Evolutionary conservation across 768 basidiomycete genomes (phyloP).

Genomic region (Boletus rubropictus): DNA sequence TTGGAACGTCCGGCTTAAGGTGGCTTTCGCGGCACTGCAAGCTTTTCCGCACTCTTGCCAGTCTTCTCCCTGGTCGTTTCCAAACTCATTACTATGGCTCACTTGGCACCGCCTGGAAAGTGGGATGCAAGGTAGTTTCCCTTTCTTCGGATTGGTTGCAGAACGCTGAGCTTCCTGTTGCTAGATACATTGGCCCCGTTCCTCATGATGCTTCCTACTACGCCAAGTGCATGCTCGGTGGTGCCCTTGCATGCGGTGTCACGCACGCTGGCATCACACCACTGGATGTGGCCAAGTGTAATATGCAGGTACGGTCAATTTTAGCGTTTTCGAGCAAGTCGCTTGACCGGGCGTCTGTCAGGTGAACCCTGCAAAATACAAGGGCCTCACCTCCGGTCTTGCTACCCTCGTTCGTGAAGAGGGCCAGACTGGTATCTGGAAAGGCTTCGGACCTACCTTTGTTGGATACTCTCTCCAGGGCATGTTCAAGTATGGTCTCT

Average conservation of each 20-base stretch:
- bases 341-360: conserved; percentile 21
- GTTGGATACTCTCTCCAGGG: conserved; percentile 94
- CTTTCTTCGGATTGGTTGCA: background rate
- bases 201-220: conserved; percentile 75
- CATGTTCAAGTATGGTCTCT: conserved; percentile 98
- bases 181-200: conserved; percentile 65
- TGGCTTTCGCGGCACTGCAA: background rate
- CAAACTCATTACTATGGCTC: conserved; percentile 42
- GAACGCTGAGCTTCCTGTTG: conserved; percentile 4
- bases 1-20: background rate
- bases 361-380: conserved; percentile 76
- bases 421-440: conserved; percentile 84
- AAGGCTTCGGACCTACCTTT: conserved; percentile 89
- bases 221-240: conserved; percentile 82
- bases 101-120: conserved; percentile 47
- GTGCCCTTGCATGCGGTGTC: conserved; percentile 79
- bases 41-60: conserved; percentile 3
- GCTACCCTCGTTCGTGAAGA: conserved; percentile 70
- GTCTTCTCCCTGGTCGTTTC: conserved; percentile 21
- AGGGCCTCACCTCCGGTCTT: conserved; percentile 56
- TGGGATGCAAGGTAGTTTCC: conserved; percentile 64
- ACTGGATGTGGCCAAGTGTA: conserved; percentile 85
- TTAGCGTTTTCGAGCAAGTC: no score
- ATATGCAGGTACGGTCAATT: conserved; percentile 67
- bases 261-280: conserved; percentile 87